These are phyloP conservation scores for Beauveria scarabaeidicola DNA, from an alignment of 2,329 filamentous ascomycete species.

Conservation along the genomic window DNA sequence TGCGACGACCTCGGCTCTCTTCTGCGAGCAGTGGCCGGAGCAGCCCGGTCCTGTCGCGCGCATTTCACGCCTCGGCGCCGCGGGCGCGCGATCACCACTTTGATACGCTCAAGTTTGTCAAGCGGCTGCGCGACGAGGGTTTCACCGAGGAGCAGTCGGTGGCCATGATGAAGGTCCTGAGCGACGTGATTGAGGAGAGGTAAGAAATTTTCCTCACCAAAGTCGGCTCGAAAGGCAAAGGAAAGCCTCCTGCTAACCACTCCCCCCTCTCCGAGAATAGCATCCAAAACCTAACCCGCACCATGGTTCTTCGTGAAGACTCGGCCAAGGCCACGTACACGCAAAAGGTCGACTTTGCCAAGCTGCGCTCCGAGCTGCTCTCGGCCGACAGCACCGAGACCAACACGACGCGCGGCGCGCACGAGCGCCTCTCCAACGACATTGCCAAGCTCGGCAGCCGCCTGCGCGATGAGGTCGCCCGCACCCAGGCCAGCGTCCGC, in stretches of 20 bases:
- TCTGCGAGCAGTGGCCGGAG: constrained; percentile 12
- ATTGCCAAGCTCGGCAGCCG: constrained; percentile 87
- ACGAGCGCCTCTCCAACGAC: constrained; percentile 90
- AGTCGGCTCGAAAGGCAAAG: too few relatives aligned
- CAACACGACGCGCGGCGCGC: constrained; percentile 76
- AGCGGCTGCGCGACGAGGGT: constrained; percentile 78
- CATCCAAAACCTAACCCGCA: constrained; percentile 93
- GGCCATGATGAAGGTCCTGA: constrained; percentile 97
- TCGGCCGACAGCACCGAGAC: constrained; percentile 88
- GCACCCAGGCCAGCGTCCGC: constrained; percentile 86
- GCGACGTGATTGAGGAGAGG: constrained; percentile 96
- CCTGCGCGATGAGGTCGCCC: constrained; percentile 84
- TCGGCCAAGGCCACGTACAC: constrained; percentile 71
- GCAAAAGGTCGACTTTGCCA: constrained; percentile 96
- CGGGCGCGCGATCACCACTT: constrained; percentile 81
- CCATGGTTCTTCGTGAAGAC: constrained; percentile 96
- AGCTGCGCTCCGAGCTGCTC: constrained; percentile 87
- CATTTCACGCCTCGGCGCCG: constrained; percentile 58
- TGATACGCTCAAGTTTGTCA: constrained; percentile 95
- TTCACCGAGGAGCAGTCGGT: constrained; percentile 93
- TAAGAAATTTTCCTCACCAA: constrained; percentile 20
- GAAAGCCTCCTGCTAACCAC: too few relatives aligned
- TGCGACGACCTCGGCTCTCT: constrained; percentile 14
- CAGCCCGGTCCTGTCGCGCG: constrained; percentile 26
- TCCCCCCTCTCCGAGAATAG: constrained; percentile 31